Base-by-base conservation (phyloP, 306 rosid genomes). In the Sesbania bispinosa region DNA sequence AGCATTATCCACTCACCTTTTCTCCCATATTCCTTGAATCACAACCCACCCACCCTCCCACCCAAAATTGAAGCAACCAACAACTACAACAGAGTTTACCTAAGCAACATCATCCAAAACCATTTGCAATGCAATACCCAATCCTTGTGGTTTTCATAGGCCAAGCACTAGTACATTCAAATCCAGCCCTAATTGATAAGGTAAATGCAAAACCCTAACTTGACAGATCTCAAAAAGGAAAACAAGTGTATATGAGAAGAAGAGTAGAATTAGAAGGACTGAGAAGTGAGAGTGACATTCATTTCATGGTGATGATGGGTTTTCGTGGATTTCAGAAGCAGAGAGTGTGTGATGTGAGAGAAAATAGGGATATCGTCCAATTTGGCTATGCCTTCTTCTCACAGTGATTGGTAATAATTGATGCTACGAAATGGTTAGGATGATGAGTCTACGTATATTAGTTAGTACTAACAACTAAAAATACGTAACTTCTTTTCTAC, bases 51-150 rank as follows among this genome's bases (percentile, higher is more conserved):
- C 66, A 11, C 74, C 55, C 79, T 47, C 69, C 77, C 36, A 3
- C 60, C 85, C 74, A 77, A 84, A 62, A 59, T 35, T 30, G 26
- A 59, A 21, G 11, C 33, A 29, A 59, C 30, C 47, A 24, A 35
- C 50, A 53, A 72, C 10, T n/a, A n/a, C n/a, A n/a, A n/a, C n/a
- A n/a, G n/a, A 20, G 41, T 19, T 16, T 13, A 23, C 19, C 73
- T 20, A 50, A 18, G 41, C 32, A 70, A 62, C 55, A 71, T 81
- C 87, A 88, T 68, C 93, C 90, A 69, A 88, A 85, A 58, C 84
- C 88, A 79, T 81, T 83, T 11, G 88, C 88, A 76, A 85, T 77
- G 77, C 85, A 88, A 75, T 53, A 83, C 67, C 78, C 73, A 69
- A 81, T 19, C 60, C 82, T 79, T 18, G 68, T 81, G 24, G 80